Conservation (phyloP, 768 basidiomycete species). For the Hirschioporus abietinus region DNA sequence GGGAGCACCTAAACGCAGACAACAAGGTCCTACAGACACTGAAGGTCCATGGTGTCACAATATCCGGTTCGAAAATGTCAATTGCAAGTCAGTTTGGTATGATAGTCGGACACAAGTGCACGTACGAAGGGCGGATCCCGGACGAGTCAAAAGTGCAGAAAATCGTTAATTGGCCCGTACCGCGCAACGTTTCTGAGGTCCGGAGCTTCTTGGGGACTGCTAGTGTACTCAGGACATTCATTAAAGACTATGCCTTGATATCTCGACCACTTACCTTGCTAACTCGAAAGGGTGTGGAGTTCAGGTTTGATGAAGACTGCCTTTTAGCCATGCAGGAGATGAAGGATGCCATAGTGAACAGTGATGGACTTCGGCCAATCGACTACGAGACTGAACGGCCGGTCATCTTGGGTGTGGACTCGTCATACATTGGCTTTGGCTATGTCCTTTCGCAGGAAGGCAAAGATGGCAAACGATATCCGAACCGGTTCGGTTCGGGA, state of each 20-base stretch:
- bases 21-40: slow-evolving; percentile 31
- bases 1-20: slow-evolving; percentile 31
- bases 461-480: slow-evolving; percentile 16
- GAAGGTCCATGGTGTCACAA: slow-evolving; percentile 20
- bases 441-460: slow-evolving; percentile 23
- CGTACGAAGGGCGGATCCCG: slow-evolving; percentile 12
- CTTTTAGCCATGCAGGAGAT: slow-evolving; percentile 14
- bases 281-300: slow-evolving; percentile 22
- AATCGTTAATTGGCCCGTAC: slow-evolving; percentile 26
- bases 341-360: slow-evolving; percentile 17
- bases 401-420: slow-evolving; percentile 20
- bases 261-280: slow-evolving; percentile 21
- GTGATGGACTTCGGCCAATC: slow-evolving; percentile 13
- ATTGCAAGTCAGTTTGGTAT: slow-evolving; percentile 2
- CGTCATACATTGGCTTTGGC: slow-evolving; percentile 13
- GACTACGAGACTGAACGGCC: slow-evolving; percentile 12
- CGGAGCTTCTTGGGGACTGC: slow-evolving; percentile 25
- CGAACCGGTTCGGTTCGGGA: slow-evolving; percentile 33
- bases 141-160: slow-evolving; percentile 7
- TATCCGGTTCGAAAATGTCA: slow-evolving; percentile 8
- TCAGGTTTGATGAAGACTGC: slow-evolving; percentile 17
- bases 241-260: slow-evolving; percentile 21
- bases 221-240: slow-evolving; percentile 24
- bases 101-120: slow-evolving; percentile 11
- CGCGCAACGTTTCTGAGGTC: slow-evolving; percentile 16